Evolutionary conservation across 2,329 filamentous ascomycete species (phyloP).

Genomic region (Apiospora hydei): DNA sequence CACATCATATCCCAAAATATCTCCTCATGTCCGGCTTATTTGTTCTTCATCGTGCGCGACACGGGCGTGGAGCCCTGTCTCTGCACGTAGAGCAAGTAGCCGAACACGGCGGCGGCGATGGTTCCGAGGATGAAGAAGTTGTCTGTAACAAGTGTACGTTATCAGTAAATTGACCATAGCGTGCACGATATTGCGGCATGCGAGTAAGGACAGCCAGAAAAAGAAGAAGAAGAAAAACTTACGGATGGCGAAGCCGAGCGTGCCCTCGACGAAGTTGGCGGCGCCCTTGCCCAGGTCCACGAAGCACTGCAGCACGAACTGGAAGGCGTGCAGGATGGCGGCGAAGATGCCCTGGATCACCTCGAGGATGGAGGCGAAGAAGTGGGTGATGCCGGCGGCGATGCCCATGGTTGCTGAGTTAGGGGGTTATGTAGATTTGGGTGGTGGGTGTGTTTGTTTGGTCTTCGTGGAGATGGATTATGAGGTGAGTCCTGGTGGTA

Average conservation of each 20-base stretch:
- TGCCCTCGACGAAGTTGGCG: conserved; percentile 40
- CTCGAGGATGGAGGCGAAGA: conserved; percentile 37
- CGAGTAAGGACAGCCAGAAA: background rate
- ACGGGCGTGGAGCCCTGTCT: conserved; percentile 37
- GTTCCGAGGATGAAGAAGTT: conserved; percentile 45
- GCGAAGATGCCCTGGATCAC: conserved; percentile 36
- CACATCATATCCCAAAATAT: background rate
- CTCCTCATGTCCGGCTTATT: background rate
- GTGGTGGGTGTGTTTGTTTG: background rate
- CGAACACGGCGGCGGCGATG: conserved; percentile 38
- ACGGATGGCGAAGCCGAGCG: conserved; percentile 43
- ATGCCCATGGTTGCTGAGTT: conserved; percentile 37
- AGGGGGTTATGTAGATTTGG: background rate
- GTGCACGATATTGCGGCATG: too few relatives aligned
- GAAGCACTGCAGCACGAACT: conserved; percentile 34
- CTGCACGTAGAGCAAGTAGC: conserved; percentile 40
- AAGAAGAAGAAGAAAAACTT: conserved; percentile 27
- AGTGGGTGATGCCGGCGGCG: conserved; percentile 40
- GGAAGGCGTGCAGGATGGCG: conserved; percentile 37
- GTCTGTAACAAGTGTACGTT: conserved; percentile 31
- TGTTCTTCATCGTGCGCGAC: conserved; percentile 38
- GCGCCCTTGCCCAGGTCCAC: conserved; percentile 35
- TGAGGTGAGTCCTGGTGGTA: background rate
- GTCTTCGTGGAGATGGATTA: background rate
- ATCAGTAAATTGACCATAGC: background rate